A percentile compares a stretch with the other conserved stretches of the same genome.
phyloP scores from a whole-genome alignment of 2,329 filamentous ascomycete genomes.

The Blumeria graminis region DNA sequence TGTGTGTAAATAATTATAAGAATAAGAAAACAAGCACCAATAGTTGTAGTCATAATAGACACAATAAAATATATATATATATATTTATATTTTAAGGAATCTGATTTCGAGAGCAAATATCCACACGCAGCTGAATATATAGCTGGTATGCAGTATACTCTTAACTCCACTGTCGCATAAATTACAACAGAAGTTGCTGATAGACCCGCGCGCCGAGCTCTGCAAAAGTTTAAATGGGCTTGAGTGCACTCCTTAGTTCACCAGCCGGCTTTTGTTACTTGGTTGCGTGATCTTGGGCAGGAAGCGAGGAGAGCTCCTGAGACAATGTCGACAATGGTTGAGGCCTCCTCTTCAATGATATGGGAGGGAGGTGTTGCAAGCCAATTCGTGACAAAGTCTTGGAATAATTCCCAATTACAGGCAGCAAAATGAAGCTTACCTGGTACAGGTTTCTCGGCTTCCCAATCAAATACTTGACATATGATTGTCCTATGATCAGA shows the following conservation, averaged over 20 bases:
- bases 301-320: neutral
- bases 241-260: neutral
- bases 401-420: neutral
- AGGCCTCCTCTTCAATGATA: neutral
- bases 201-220: neutral
- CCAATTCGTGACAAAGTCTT: neutral
- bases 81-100: too few species aligned
- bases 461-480: neutral
- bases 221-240: neutral
- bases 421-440: neutral
- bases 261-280: neutral
- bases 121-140: too few species aligned
- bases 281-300: neutral
- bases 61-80: too few species aligned
- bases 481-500: neutral
- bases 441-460: neutral
- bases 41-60: too few species aligned
- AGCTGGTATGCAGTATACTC: too few species aligned
- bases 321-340: neutral
- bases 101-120: too few species aligned
- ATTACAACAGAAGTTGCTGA: neutral
- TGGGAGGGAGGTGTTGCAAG: neutral
- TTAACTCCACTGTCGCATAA: too few species aligned
- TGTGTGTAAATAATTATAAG: too few species aligned
- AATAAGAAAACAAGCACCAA: too few species aligned